Conservation (phyloP, 768 basidiomycete species). For the Strobilomyces echinocephalus region DNA sequence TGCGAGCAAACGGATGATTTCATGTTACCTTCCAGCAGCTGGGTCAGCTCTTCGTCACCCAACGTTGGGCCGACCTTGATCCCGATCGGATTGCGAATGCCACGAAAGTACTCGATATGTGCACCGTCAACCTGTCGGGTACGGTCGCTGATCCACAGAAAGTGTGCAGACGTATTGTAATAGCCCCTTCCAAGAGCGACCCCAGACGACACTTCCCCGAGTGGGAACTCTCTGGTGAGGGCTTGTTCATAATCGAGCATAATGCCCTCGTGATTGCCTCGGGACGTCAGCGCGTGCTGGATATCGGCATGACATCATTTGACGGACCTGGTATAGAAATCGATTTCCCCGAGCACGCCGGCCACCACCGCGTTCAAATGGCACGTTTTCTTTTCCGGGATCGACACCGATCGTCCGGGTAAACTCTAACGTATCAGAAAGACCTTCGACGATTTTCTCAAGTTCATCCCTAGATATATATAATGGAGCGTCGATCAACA, state of each 20-base stretch:
- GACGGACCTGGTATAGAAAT: slow-evolving; percentile 83
- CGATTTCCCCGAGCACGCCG: slow-evolving; percentile 79
- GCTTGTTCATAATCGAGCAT: slow-evolving; percentile 92
- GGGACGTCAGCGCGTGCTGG: background rate
- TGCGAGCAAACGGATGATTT: background rate
- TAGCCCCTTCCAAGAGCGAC: slow-evolving; percentile 36
- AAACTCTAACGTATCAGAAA: slow-evolving; percentile 92
- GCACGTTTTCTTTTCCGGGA: slow-evolving; percentile 37
- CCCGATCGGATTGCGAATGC: slow-evolving; percentile 90
- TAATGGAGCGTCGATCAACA: slow-evolving; percentile 12
- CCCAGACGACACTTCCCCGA: slow-evolving; percentile 27
- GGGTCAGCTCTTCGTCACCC: slow-evolving; percentile 68
- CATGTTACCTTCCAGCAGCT: slow-evolving; percentile 66
- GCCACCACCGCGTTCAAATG: slow-evolving; percentile 71
- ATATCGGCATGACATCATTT: background rate
- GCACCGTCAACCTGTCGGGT: slow-evolving; percentile 89
- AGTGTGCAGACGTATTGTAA: slow-evolving; percentile 93
- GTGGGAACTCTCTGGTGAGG: slow-evolving; percentile 67
- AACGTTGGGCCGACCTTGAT: slow-evolving; percentile 95
- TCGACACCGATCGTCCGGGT: slow-evolving; percentile 82
- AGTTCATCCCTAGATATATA: slow-evolving; percentile 62
- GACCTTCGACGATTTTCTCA: slow-evolving; percentile 74
- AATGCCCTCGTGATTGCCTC: slow-evolving; percentile 79
- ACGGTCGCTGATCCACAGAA: slow-evolving; percentile 96
- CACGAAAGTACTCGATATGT: slow-evolving; percentile 93